phyloP scores from a whole-genome alignment of 1,284 basidiomycete species.

The Athelia sp. region DNA sequence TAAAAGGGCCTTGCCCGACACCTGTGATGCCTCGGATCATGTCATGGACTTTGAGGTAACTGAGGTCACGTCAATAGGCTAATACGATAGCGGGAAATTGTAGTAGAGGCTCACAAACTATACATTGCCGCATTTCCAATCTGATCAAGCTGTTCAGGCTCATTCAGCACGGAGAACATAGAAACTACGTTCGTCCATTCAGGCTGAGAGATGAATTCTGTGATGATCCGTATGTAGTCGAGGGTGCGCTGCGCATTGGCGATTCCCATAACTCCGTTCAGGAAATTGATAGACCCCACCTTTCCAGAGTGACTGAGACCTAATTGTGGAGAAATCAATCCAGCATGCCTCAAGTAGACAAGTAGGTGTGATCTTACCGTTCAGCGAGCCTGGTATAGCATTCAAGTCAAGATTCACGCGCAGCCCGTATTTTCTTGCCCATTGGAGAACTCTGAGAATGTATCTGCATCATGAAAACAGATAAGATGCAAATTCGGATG shows the following conservation, averaged over 20 bases:
- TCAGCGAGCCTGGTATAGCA: conserved; percentile 61
- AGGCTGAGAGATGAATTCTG: conserved; percentile 74
- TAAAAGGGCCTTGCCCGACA: conserved; percentile 38
- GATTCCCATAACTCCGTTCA: conserved; percentile 38
- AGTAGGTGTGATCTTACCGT: conserved; percentile 31
- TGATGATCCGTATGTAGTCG: conserved; percentile 68
- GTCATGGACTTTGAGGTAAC: conserved; percentile 58
- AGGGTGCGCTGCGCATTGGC: conserved; percentile 76
- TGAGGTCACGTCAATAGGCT: conserved; percentile 4
- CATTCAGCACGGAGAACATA: conserved; percentile 66
- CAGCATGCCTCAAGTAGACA: conserved; percentile 7
- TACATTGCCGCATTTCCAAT: too few relatives aligned
- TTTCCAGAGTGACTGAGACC: conserved; percentile 49
- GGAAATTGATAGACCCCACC: conserved; percentile 45
- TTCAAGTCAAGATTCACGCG: conserved; percentile 65
- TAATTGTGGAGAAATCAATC: conserved; percentile 19
- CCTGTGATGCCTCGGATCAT: conserved; percentile 70
- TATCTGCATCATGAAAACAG: not conserved
- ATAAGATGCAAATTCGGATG: too few relatives aligned
- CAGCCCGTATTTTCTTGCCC: conserved; percentile 74
- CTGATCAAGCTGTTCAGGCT: conserved; percentile 19
- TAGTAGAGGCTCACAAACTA: too few relatives aligned
- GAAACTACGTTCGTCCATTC: conserved; percentile 66
- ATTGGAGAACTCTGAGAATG: conserved; percentile 32
- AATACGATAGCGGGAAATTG: conserved; percentile 9